A percentile compares a stretch with the other conserved stretches of the same genome.
Conservation (phyloP, 2,329 filamentous ascomycete genomes). For the Chalara sp. region DNA sequence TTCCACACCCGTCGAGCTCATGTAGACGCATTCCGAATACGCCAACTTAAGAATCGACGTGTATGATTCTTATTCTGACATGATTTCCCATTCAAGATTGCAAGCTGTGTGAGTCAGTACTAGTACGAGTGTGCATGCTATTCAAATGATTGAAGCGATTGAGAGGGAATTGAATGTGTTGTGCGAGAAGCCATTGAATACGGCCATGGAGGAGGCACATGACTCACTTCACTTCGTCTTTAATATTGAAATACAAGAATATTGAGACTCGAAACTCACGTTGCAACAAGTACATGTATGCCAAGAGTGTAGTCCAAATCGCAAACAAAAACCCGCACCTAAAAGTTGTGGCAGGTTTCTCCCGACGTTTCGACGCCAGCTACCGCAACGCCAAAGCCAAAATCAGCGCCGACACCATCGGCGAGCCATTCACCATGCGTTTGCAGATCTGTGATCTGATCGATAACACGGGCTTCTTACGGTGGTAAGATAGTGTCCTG, state of each 20-base stretch:
- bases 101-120: constrained; percentile 22
- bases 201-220: constrained; percentile 21
- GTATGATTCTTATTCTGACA: no score
- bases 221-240: no score
- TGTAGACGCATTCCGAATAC: no score
- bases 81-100: constrained; percentile 2
- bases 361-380: constrained; percentile 36
- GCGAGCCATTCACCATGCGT: constrained; percentile 32
- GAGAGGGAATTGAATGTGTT: constrained; percentile 30
- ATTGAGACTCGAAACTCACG: no score
- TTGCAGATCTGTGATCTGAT: constrained; percentile 36
- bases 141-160: constrained; percentile 28
- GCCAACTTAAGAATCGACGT: no score
- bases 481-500: constrained; percentile 37
- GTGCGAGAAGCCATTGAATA: constrained; percentile 33
- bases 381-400: constrained; percentile 33
- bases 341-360: constrained; percentile 39
- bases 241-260: no score
- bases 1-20: no score
- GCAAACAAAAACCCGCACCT: constrained; percentile 30
- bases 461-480: constrained; percentile 33
- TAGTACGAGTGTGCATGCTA: constrained; percentile 28
- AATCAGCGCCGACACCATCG: constrained; percentile 30
- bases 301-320: constrained; percentile 26
- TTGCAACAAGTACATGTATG: constrained; percentile 10